Evolutionary conservation across 2,329 filamentous ascomycete genomes (phyloP).

Genomic region (Colletotrichum shisoi): DNA sequence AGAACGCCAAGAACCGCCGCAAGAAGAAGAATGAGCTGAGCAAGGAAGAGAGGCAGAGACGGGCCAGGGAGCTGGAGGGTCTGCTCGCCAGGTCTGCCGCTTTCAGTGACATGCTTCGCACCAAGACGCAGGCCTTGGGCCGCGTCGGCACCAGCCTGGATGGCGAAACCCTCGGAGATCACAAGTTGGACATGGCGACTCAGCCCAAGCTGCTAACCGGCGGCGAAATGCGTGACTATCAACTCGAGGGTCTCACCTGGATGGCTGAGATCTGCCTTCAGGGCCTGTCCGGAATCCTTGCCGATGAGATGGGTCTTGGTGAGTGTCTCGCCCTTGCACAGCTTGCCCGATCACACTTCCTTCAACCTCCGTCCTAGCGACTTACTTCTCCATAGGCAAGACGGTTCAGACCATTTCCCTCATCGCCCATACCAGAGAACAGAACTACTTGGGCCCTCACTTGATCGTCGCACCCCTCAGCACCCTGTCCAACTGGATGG

Average conservation of each 20-base stretch:
- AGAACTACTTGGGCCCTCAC: constrained; percentile 86
- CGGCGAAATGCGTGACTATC: constrained; percentile 92
- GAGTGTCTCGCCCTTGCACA: constrained; percentile 40
- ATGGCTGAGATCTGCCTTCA: constrained; percentile 83
- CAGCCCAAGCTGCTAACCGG: constrained; percentile 87
- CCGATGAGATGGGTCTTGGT: constrained; percentile 91
- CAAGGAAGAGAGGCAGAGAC: constrained; percentile 63
- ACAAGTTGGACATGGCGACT: constrained; percentile 78
- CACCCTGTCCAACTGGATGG: constrained; percentile 94
- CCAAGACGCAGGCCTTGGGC: constrained; percentile 69
- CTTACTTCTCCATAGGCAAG: constrained; percentile 65
- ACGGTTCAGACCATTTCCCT: constrained; percentile 90
- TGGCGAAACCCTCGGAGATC: constrained; percentile 67
- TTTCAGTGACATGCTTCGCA: constrained; percentile 69
- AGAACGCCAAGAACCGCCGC: constrained; percentile 41
- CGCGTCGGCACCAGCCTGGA: constrained; percentile 68
- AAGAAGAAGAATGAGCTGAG: constrained; percentile 60
- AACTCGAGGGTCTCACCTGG: constrained; percentile 94
- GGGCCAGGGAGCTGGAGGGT: constrained; percentile 67
- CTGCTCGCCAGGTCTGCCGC: constrained; percentile 66
- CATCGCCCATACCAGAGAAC: constrained; percentile 85
- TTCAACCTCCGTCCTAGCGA: constrained; percentile 25
- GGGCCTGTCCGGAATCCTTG: constrained; percentile 88
- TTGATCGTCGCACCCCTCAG: constrained; percentile 89
- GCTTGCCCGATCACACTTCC: background rate